phyloP scores from a whole-genome alignment of 1,284 basidiomycete genomes.

The Inonotus hispidus region DNA sequence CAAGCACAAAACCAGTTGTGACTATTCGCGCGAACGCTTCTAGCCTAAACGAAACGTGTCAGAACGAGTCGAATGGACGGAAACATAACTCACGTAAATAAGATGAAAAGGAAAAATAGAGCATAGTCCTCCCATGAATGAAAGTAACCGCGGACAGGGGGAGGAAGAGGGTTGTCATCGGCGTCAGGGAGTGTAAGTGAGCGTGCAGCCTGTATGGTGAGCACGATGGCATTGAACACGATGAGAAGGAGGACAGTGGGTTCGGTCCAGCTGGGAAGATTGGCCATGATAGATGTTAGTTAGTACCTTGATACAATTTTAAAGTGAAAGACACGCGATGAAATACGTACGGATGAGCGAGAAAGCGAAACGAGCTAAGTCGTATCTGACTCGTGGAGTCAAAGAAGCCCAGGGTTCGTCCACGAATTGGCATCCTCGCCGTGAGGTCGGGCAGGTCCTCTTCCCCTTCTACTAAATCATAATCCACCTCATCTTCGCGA shows the following conservation, averaged over 20 bases:
- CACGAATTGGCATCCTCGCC: constrained; percentile 56
- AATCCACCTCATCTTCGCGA: constrained; percentile 23
- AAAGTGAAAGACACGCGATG: neutral
- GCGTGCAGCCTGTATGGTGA: constrained; percentile 75
- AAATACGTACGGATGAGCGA: constrained; percentile 58
- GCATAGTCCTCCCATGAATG: constrained; percentile 83
- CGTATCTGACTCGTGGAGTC: constrained; percentile 65
- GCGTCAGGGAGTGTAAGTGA: constrained; percentile 40
- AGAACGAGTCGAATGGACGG: neutral
- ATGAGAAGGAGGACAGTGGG: constrained; percentile 82
- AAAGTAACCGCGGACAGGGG: constrained; percentile 66
- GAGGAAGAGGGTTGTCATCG: constrained; percentile 36
- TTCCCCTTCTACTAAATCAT: constrained; percentile 25
- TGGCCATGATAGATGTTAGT: constrained; percentile 9
- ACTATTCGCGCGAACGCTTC: constrained; percentile 88
- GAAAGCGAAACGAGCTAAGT: constrained; percentile 55
- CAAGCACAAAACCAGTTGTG: constrained; percentile 87
- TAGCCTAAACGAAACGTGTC: constrained; percentile 40
- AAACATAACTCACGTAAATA: constrained; percentile 75
- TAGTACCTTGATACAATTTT: neutral
- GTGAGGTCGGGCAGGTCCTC: constrained; percentile 42
- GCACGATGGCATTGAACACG: constrained; percentile 76
- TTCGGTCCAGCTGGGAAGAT: constrained; percentile 71
- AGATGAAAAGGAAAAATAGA: constrained; percentile 76
- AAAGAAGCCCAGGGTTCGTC: constrained; percentile 76